Base-by-base conservation (phyloP, 345 rosid species). In the Hibiscus trionum region DNA sequence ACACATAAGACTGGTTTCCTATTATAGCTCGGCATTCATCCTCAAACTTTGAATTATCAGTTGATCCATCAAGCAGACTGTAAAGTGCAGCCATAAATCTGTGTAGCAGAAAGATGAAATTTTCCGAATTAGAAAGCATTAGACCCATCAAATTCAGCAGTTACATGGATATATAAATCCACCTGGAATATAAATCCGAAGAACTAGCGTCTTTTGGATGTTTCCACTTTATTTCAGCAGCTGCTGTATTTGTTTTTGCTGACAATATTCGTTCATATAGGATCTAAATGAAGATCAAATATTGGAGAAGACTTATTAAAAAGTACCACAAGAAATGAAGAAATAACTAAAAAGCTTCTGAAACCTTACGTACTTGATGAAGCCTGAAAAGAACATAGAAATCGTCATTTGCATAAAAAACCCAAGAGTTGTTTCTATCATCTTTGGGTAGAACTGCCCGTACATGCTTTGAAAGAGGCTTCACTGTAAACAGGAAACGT, bases 1-100 rank as follows among this genome's bases (percentile, higher is more conserved):
- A 80, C 62, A 90, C 84, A 77, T 95, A 95, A 44, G 99, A 92
- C 70, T 89, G 96, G 75, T 90, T 95, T 81, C 97, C 99, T 52
- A 92, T 84, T 66, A 95, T 87, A 73, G 91, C 93, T 87, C 99
- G 84, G 77, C 99, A 95, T 81, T 92, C 99, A 76, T 95, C 99
- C 78, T 95, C 99, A 77, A 95, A 95, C 85, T 95, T 88, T 4
- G 97, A 84, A 84, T 92, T 95, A 68, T 95, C 97, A 33, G 78
- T 73, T 49, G 99, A 85, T 67, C 99, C 97, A 84, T 95, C 93
- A 76, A 95, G 97, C 81, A 95, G 80, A 79, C 80, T 86, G 89
- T 90, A 86, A 73, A 95, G 77, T 61, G 90, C 90, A 66, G 71
- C 77, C 88, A 90, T 80, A 83, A 95, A 95, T 80, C 99, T 92